Base-by-base conservation (phyloP, 352 stramenopile genomes). In the Bremia lactucae region DNA sequence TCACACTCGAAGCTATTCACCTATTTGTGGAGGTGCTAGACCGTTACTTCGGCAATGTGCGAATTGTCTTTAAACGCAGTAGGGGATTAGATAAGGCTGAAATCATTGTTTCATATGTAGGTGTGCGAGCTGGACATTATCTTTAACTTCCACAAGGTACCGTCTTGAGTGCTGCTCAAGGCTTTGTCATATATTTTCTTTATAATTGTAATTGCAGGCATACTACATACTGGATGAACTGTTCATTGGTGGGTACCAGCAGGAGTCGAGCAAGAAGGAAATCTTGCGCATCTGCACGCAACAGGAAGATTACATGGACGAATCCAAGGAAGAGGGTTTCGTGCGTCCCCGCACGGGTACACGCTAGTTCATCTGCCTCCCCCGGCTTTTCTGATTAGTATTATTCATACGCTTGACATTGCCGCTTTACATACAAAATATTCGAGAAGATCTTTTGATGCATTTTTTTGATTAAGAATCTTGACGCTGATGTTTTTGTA, bases 171-270 rank as follows among this genome's bases (percentile, higher is more conserved):
- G 8, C 13, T 29, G 24, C 24, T 29, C 13, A 33, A 33, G 2
- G n/a, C n/a, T n/a, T n/a, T n/a, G n/a, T n/a, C n/a, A n/a, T n/a
- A 10, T 35, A 19, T 21, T 36, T 21, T 20, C 15, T 39, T 13
- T 21, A 21, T 26, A n/a, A n/a, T n/a, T n/a, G n/a, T n/a, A 6
- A 33, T 43, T 33, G 13, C 43, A 83, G 72, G 96, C 97, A 14
- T 99, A 99, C 68, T 97, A 97, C 63, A 98, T 99, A 63, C 75
- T 99, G 36, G 96, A 99, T 72, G 96, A 99, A 75, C 87, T 99
- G 38, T 97, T 99, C 62, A 88, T 99, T 46, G 95, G 94, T 38
- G 96, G 96, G 28, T 87, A 98, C 55, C 85, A 99, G 51, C 80
- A 98, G 66, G 95, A 98, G 69, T 84, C 87, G 36, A 95, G 77